These are phyloP conservation scores for Phialophora tarda DNA, from an alignment of 2,329 filamentous ascomycete species.

Conservation along the genomic window DNA sequence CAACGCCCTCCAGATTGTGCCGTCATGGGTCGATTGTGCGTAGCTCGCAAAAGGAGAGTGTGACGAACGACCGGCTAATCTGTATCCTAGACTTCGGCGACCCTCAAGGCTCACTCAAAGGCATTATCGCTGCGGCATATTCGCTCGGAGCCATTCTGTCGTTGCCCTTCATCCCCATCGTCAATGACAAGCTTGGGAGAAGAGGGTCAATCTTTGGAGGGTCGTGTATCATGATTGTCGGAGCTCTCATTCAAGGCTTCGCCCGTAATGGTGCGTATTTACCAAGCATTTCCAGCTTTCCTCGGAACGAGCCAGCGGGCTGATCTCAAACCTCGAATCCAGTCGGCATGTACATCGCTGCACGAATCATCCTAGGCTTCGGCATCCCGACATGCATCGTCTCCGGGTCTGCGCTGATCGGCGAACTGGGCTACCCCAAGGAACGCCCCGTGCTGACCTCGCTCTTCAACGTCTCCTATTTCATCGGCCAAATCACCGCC, in stretches of 20 bases:
- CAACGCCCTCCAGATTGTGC: conserved; percentile 51
- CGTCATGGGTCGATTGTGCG: conserved; percentile 49
- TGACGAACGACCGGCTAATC: background rate
- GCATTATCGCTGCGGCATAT: conserved; percentile 65
- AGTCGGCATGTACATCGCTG: conserved; percentile 66
- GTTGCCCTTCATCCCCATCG: conserved; percentile 62
- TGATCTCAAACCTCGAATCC: background rate
- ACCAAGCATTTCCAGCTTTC: background rate
- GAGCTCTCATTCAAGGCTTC: conserved; percentile 63
- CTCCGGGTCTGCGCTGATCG: conserved; percentile 63
- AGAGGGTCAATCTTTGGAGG: conserved; percentile 64
- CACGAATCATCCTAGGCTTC: conserved; percentile 65
- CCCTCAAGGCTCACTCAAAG: conserved; percentile 53
- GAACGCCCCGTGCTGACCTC: conserved; percentile 66
- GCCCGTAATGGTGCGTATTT: conserved; percentile 52
- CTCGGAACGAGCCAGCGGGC: background rate
- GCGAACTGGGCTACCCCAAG: conserved; percentile 66
- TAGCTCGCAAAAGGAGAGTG: background rate
- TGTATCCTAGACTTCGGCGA: conserved; percentile 50
- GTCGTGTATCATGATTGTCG: conserved; percentile 60
- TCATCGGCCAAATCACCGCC: conserved; percentile 53
- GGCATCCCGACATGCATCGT: conserved; percentile 67
- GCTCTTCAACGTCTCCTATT: conserved; percentile 66
- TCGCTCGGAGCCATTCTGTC: conserved; percentile 64
- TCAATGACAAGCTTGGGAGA: conserved; percentile 63